Percentiles rank a stretch among this genome's conserved stretches.
phyloP scores from a whole-genome alignment of 2,329 filamentous ascomycete species.

The Grosmannia serpens region DNA sequence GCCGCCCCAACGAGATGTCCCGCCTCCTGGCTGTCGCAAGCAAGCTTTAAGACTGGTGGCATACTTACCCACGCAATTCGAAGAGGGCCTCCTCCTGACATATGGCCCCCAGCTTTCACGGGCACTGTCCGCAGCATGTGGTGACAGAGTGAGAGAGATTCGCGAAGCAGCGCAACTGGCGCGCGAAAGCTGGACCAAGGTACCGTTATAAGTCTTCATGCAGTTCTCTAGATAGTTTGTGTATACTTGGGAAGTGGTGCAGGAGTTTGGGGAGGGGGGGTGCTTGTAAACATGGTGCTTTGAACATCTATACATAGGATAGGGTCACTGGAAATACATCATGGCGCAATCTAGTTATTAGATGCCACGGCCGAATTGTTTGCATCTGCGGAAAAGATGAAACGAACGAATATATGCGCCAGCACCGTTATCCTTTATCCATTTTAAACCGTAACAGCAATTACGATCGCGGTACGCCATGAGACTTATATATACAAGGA shows the following conservation, averaged over 20 bases:
- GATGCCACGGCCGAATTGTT: background rate
- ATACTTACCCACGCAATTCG: constrained; percentile 35
- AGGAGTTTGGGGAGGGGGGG: background rate
- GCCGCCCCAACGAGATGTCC: background rate
- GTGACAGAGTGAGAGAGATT: constrained; percentile 41
- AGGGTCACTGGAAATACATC: background rate
- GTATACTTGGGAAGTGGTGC: background rate
- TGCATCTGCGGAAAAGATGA: background rate
- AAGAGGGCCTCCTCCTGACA: constrained; percentile 32
- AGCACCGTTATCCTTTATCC: background rate
- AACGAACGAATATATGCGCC: background rate
- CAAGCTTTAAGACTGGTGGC: constrained; percentile 36
- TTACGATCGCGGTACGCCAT: background rate
- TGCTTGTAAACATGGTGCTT: background rate
- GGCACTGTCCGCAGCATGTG: constrained; percentile 38
- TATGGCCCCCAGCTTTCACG: constrained; percentile 32
- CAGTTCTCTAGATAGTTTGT: constrained; percentile 6
- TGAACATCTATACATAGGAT: background rate
- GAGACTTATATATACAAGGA: background rate
- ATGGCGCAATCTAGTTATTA: background rate
- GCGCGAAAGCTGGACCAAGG: constrained; percentile 34
- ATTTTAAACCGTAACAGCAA: background rate
- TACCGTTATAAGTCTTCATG: constrained; percentile 15
- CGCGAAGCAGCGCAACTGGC: constrained; percentile 37
- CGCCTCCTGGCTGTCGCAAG: constrained; percentile 27